Conservation (phyloP, 345 rosid species). For the thale cress (Arabidopsis thaliana) region DNA sequence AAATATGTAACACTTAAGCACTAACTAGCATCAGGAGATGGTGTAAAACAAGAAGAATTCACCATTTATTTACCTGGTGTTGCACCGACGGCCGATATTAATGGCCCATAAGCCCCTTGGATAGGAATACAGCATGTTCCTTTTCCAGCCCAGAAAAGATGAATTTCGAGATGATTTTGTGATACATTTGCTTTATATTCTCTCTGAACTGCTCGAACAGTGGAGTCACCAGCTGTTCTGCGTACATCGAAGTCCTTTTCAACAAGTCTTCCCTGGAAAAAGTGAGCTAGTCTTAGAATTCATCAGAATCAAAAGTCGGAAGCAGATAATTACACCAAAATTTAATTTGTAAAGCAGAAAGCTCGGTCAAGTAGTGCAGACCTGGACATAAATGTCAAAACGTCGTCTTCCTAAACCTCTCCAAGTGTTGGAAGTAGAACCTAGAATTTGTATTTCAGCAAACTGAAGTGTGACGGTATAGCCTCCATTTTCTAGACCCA, state of each 20-base stretch:
- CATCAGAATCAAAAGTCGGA: not conserved
- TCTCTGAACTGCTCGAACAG: slow-evolving; percentile 38
- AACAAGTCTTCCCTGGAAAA: slow-evolving; percentile 46
- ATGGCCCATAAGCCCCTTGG: slow-evolving; percentile 44
- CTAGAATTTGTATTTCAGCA: slow-evolving; percentile 51
- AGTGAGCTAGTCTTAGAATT: slow-evolving; percentile 11
- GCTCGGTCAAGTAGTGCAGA: slow-evolving; percentile 18
- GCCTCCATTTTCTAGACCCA: slow-evolving; percentile 43
- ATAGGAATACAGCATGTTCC: slow-evolving; percentile 47
- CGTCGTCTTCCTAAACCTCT: slow-evolving; percentile 51
- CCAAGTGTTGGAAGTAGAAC: slow-evolving; percentile 47
- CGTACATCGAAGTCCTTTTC: slow-evolving; percentile 56
- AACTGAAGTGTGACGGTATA: slow-evolving; percentile 51
- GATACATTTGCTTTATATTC: slow-evolving; percentile 32
- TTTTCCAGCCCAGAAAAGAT: slow-evolving; percentile 48
- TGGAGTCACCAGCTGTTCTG: slow-evolving; percentile 48
- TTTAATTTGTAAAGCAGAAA: not conserved
- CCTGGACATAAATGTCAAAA: slow-evolving; percentile 57
- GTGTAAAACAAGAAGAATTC: not conserved
- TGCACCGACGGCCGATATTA: slow-evolving; percentile 60
- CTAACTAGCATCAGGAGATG: not conserved
- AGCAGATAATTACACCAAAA: not conserved
- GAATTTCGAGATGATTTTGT: slow-evolving; percentile 38
- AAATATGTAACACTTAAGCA: not conserved
- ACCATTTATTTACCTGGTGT: slow-evolving; percentile 49